Evolutionary conservation across 352 stramenopile species (phyloP).

Genomic region (Pythium aphanidermatum): DNA sequence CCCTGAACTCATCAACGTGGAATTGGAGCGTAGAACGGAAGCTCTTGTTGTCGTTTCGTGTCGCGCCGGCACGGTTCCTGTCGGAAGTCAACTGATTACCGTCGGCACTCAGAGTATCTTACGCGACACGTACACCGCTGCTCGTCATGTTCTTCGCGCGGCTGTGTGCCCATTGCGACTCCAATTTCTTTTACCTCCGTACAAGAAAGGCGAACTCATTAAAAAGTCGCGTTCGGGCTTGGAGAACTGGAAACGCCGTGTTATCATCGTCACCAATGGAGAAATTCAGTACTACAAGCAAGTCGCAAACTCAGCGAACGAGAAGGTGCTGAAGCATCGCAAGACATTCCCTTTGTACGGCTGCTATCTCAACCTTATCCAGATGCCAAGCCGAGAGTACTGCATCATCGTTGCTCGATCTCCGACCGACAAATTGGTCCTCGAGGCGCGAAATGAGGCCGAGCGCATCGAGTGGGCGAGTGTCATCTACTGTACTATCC

Average conservation of each 20-base stretch:
- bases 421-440: slow-evolving; percentile 78
- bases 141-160: slow-evolving; percentile 41
- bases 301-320: slow-evolving; percentile 27
- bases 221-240: slow-evolving; percentile 85
- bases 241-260: slow-evolving; percentile 83
- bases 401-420: slow-evolving; percentile 83
- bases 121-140: slow-evolving; percentile 48
- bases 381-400: slow-evolving; percentile 61
- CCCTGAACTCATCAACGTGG: slow-evolving; percentile 59
- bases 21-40: slow-evolving; percentile 70
- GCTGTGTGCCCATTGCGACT: slow-evolving; percentile 58
- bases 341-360: slow-evolving; percentile 81
- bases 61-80: slow-evolving; percentile 39
- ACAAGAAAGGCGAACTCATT: slow-evolving; percentile 71
- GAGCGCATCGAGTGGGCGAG: slow-evolving; percentile 86
- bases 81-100: slow-evolving; percentile 69
- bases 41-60: slow-evolving; percentile 61
- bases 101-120: slow-evolving; percentile 59
- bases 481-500: slow-evolving; percentile 84
- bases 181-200: slow-evolving; percentile 78
- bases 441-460: slow-evolving; percentile 56
- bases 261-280: slow-evolving; percentile 74
- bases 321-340: slow-evolving; percentile 60
- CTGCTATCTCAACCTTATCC: slow-evolving; percentile 79
- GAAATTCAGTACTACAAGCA: slow-evolving; percentile 84